Evolutionary conservation across 352 stramenopile genomes (phyloP).

Genomic region (Saprolegnia diclina): DNA sequence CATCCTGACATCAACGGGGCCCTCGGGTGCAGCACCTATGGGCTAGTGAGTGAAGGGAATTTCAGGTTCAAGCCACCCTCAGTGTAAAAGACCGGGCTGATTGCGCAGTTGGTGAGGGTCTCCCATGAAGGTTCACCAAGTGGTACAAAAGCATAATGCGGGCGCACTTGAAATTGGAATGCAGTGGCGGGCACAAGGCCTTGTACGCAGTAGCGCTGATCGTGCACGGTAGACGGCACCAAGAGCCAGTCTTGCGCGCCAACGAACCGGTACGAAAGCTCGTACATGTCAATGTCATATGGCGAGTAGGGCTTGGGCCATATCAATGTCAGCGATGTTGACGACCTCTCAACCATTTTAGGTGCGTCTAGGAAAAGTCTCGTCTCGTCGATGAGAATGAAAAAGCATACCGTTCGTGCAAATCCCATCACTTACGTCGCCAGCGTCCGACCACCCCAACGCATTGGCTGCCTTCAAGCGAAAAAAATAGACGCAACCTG

Average conservation of each 20-base stretch:
- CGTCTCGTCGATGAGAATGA: neutral
- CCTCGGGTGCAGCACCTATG: conserved; percentile 39
- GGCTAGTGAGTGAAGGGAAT: conserved; percentile 27
- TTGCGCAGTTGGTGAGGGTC: conserved; percentile 31
- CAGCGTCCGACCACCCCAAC: conserved; percentile 46
- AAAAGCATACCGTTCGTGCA: conserved; percentile 39
- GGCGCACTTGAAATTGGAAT: conserved; percentile 48
- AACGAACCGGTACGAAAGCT: conserved; percentile 37
- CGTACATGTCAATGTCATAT: conserved; percentile 45
- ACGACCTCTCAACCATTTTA: conserved; percentile 33
- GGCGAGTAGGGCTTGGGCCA: conserved; percentile 52
- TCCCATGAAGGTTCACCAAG: conserved; percentile 32
- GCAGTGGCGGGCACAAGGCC: conserved; percentile 38
- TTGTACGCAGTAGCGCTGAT: conserved; percentile 31
- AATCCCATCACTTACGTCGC: conserved; percentile 44
- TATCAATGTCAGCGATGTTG: conserved; percentile 37
- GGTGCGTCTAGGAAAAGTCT: conserved; percentile 28
- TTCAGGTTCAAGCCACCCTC: neutral
- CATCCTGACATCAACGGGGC: conserved; percentile 33
- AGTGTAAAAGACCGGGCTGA: conserved; percentile 23
- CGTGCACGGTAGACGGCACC: conserved; percentile 27
- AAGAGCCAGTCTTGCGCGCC: conserved; percentile 38
- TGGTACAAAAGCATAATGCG: conserved; percentile 33
- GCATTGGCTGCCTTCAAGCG: conserved; percentile 41
- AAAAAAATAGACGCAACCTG: conserved; percentile 50